Evolutionary conservation across 805 yeast species (phyloP), one percentile per base, ranked within the genome.

Genomic region (Scheffersomyces amazonensis): DNA sequence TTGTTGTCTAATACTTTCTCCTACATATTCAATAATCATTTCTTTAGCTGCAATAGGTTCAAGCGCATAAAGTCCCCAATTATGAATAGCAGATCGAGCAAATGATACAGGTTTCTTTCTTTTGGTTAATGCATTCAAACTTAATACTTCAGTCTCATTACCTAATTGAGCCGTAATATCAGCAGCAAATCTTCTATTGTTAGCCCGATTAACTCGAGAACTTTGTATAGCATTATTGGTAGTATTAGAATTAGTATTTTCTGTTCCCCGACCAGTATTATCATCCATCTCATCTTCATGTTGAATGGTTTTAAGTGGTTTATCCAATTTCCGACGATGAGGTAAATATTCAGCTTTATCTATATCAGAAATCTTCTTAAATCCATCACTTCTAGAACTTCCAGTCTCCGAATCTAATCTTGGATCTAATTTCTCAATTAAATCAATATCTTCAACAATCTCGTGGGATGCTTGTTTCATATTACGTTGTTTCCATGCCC

Each of bases 1-100:
- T 40, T 87, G 96, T 53, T 88, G 96, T 39, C 98, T 72, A 20
- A 93, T 81, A 39, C 95, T 75, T 50, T 93, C 98, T 20, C 99
- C 99, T 4, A 93, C 97, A 52, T 93, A 93, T 61, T 93, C 99
- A 42, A 93, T 91, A 53, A 93, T 89, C 96, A 93, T 91, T 60
- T 93, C 99, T 48, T 81, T 85, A 1, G 93, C 95, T n/a, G 88
- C 86, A 54, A 93, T 93, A 2, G 95, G 95, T 53, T 93, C 98
- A 52, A 87, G 66, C 0, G 99, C 99, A 62, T 89, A 93, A 28
- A 93, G 66, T 0, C 99, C 99, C 99, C 99, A 93, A 54, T 91
- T 88, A 60, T 93, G 99, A 53, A 93, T 93, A 0, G 97, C 95
- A 2, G 97, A 89, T 37, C 98, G 73, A 0, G 97, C 97, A 70